Base-by-base conservation (phyloP, 768 basidiomycete species). In the Boletus tomentosulus region DNA sequence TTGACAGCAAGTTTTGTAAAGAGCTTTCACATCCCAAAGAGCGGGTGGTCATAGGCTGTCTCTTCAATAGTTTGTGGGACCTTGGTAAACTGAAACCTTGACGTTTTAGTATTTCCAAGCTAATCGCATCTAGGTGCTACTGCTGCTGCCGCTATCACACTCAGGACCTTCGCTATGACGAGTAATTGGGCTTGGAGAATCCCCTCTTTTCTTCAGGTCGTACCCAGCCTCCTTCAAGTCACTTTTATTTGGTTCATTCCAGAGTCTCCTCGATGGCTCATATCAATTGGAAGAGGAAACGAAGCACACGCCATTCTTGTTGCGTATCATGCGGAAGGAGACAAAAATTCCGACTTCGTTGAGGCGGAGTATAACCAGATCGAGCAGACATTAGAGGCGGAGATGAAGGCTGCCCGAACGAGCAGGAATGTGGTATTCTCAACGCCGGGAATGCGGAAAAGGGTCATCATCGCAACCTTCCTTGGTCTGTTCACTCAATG, bases 141-240 rank as follows among this genome's bases (percentile, higher is more conserved):
- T 11, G 13, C 43, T 19, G 80, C 82, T 3, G 81, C 82, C 25
- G 78, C 76, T 2, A 48, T 58, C 34, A 87, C 84, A 0, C 76
- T 86, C 27, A 81, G 83, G 6, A 87, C 86, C 0, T 87, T 86
- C 74, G 61, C 70, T 8, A 82, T 86, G 74, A 45, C 58, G 0
- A 78, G 61, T 49, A 76, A 81, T 60, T 84, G 82, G 82, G 81
- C 78, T 8, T 86, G 85, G 85, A 75, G 85, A 22, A 82, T 85
- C 22, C 85, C 83, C 0, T 56, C 55, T 2, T 80, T 83, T 13
- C 74, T 86, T 13, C 85, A 87, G 62, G 59, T 77, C 16, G 61
- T 76, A 0, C 84, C 84, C 2, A 78, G 76, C 55, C 33, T 73
- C 7, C 64, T 84, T 19, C 84, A 85, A 57, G 64, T 85, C 34